Evolutionary conservation across 345 rosid genomes (phyloP).

Genomic region (Eucalyptus sp.): DNA sequence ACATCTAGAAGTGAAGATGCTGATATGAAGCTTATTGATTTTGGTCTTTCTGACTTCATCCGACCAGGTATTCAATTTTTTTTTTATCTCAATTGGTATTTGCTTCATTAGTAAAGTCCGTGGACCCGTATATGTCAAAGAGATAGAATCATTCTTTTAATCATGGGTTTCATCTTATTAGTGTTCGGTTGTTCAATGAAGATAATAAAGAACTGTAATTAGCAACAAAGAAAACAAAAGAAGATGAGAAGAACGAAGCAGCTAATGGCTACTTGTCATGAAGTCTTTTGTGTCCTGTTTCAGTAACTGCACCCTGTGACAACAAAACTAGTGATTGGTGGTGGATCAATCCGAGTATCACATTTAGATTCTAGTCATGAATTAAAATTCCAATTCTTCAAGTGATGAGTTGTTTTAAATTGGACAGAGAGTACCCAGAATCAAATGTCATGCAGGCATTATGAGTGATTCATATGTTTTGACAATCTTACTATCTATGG

Average conservation of each 20-base stretch:
- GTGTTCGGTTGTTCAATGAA: not conserved
- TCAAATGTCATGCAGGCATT: not conserved
- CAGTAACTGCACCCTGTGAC: not conserved
- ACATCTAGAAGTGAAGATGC: constrained; percentile 66
- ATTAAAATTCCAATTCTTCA: not conserved
- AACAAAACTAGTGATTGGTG: not conserved
- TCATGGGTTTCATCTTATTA: not conserved
- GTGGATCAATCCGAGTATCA: not conserved
- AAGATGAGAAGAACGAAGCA: not conserved
- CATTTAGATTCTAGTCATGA: not conserved
- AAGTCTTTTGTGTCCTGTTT: not conserved
- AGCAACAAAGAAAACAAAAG: not conserved
- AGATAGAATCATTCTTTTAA: not conserved
- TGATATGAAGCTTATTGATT: constrained; percentile 80
- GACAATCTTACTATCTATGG: not conserved
- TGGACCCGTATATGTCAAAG: not conserved
- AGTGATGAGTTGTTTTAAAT: not conserved
- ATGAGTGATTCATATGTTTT: not conserved
- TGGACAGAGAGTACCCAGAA: not conserved
- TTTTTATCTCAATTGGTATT: not conserved
- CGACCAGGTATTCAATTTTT: constrained; percentile 40
- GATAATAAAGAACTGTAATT: not conserved
- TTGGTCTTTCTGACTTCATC: constrained; percentile 80
- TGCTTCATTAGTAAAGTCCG: not conserved
- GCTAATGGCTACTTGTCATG: not conserved